These are phyloP conservation scores for Singerocomus rubriflavus DNA, from an alignment of 1,284 basidiomycete genomes.

Conservation along the genomic window DNA sequence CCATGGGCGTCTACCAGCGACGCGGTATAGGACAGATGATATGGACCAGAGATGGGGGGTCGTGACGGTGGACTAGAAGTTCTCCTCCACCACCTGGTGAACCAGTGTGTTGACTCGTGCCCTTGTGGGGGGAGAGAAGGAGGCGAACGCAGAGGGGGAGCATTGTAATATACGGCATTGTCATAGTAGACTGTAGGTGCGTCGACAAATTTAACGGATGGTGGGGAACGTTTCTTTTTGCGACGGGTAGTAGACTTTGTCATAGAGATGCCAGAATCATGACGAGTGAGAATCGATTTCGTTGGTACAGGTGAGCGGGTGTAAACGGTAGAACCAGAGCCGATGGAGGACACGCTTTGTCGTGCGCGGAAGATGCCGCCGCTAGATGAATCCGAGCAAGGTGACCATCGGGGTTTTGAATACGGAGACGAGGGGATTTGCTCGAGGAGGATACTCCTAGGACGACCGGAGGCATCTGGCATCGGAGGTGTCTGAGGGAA, in stretches of 20 bases:
- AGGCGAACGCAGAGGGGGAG: conserved; percentile 22
- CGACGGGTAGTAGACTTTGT: conserved; percentile 24
- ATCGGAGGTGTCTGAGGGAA: conserved; percentile 24
- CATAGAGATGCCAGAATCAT: conserved; percentile 34
- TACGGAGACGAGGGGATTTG: conserved; percentile 18
- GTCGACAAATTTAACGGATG: conserved; percentile 46
- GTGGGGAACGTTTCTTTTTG: conserved; percentile 33
- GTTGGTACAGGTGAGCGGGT: conserved; percentile 20
- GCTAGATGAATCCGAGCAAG: conserved; percentile 14
- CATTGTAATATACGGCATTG: conserved; percentile 23
- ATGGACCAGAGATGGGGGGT: conserved; percentile 32
- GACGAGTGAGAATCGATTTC: conserved; percentile 35
- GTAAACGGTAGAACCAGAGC: conserved; percentile 30
- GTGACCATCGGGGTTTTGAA: conserved; percentile 20
- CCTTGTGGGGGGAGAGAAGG: conserved; percentile 13
- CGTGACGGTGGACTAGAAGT: conserved; percentile 21
- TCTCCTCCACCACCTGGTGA: conserved; percentile 30
- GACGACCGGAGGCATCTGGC: conserved; percentile 14
- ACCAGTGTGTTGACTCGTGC: conserved; percentile 21
- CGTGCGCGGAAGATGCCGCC: conserved; percentile 22
- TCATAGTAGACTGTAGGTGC: conserved; percentile 38
- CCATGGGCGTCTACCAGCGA: conserved; percentile 31
- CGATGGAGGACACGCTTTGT: conserved; percentile 34
- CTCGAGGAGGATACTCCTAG: conserved; percentile 32
- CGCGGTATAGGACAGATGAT: conserved; percentile 28